These are phyloP conservation scores for Ustilago curta DNA, from an alignment of 1,284 basidiomycete species.

Conservation along the genomic window DNA sequence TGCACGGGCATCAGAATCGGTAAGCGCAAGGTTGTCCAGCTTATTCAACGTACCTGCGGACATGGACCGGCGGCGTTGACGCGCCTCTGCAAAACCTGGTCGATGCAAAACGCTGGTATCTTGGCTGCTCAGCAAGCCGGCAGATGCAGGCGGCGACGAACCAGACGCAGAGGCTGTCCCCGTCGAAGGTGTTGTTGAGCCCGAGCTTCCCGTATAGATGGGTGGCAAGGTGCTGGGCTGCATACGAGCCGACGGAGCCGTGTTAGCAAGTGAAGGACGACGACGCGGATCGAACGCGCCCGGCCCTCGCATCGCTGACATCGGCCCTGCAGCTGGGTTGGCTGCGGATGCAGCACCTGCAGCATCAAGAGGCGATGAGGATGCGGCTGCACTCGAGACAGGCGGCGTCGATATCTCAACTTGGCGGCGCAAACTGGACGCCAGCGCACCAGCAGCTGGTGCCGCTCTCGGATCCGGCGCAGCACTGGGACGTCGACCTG, in stretches of 20 bases:
- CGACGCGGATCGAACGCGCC: slow-evolving; percentile 45
- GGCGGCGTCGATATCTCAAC: slow-evolving; percentile 50
- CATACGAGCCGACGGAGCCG: slow-evolving; percentile 17
- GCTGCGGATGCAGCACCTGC: slow-evolving; percentile 23
- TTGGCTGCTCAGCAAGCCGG: slow-evolving; percentile 22
- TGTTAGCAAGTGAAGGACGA: slow-evolving; percentile 28
- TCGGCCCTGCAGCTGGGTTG: background rate
- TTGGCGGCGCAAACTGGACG: slow-evolving; percentile 58
- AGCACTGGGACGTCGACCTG: slow-evolving; percentile 55
- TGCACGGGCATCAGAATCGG: slow-evolving; percentile 9
- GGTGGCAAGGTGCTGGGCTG: slow-evolving; percentile 28
- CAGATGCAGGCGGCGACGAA: slow-evolving; percentile 34
- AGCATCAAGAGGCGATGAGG: slow-evolving; percentile 31
- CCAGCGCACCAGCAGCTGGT: slow-evolving; percentile 30
- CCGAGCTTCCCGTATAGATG: slow-evolving; percentile 32
- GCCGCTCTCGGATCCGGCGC: slow-evolving; percentile 52
- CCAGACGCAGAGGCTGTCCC: slow-evolving; percentile 17
- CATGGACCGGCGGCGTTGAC: slow-evolving; percentile 36
- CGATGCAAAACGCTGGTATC: slow-evolving; percentile 30
- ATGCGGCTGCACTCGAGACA: slow-evolving; percentile 7
- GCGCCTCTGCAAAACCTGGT: slow-evolving; percentile 49
- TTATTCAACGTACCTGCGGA: slow-evolving; percentile 37
- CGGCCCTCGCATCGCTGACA: slow-evolving; percentile 25
- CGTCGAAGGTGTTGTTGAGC: slow-evolving; percentile 16
- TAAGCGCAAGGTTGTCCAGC: slow-evolving; percentile 33